phyloP scores from a whole-genome alignment of 2,329 filamentous ascomycete species.

The Biscogniauxia mediterranea region DNA sequence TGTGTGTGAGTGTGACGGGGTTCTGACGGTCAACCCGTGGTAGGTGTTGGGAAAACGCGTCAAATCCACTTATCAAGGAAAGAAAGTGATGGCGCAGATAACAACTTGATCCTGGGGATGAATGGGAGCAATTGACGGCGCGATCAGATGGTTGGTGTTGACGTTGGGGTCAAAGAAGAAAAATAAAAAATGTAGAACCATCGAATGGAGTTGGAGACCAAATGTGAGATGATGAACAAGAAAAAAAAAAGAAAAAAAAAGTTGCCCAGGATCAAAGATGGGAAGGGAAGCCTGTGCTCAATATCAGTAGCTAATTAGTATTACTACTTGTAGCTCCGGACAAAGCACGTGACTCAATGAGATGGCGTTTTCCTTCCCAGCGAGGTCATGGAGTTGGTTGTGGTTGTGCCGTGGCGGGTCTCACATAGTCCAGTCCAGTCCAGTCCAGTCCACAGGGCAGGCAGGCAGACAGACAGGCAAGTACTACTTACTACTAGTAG shows the following conservation, averaged over 20 bases:
- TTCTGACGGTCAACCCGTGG: slow-evolving; percentile 3
- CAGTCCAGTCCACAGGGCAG: too few relatives aligned
- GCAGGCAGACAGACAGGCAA: too few relatives aligned
- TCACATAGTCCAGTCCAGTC: background rate
- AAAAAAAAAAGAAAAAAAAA: slow-evolving; percentile 11
- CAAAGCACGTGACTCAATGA: slow-evolving; percentile 19
- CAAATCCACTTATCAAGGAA: slow-evolving; percentile 27
- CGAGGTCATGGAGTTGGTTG: background rate
- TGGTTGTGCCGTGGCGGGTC: slow-evolving; percentile 10
- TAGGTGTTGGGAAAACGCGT: slow-evolving; percentile 25
- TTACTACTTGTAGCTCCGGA: slow-evolving; percentile 11
- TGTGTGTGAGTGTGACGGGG: background rate
- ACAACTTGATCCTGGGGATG: slow-evolving; percentile 19
- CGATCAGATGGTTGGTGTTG: slow-evolving; percentile 13
- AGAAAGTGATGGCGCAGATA: slow-evolving; percentile 24
- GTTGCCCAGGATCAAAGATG: slow-evolving; percentile 14
- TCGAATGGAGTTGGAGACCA: background rate
- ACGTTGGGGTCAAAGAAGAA: slow-evolving; percentile 4
- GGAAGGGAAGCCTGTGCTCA: slow-evolving; percentile 25
- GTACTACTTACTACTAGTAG: background rate
- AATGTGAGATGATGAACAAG: slow-evolving; percentile 1
- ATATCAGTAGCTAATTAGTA: slow-evolving; percentile 14
- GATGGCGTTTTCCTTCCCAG: slow-evolving; percentile 1
- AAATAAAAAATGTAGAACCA: slow-evolving; percentile 1
- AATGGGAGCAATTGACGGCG: slow-evolving; percentile 19